Evolutionary conservation across 805 yeast genomes (phyloP), one percentile per base, ranked within the genome.

Genomic region (Cyberlindnera bimundalis): DNA sequence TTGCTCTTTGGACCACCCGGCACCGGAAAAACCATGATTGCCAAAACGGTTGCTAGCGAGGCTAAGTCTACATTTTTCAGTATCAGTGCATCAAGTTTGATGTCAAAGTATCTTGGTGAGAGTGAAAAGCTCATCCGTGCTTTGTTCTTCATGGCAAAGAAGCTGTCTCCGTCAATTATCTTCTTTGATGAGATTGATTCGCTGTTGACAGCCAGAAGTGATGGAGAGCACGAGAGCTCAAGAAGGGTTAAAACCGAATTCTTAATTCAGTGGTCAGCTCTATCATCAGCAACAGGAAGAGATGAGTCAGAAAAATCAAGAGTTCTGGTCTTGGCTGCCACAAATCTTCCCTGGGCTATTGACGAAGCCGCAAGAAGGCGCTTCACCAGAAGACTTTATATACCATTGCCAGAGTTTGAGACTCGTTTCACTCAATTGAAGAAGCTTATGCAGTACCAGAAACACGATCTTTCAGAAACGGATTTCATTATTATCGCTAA

Each of bases 11-110:
- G 99, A 0, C 98, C 99, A 3, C 97, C 98, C 0, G 99, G 99
- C n/a, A 91, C 98, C 0, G 98, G 98, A 42, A 91, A 93, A 58
- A 90, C 97, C 1, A 90, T 91, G 98, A 73, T 91, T 51, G 97
- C 97, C 0, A 72, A 96, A 48, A 96, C 98, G 0, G 97, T 93
- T 3, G 98, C 97, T 3, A 86, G 95, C 2, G 98, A 93, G 66
- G 84, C 96, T 7, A 81, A 84, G 45, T 87, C 96, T 0, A 90
- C 96, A 0, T 91, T 91, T 58, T 91, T 91, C 62, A 79, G 93
- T 18, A 89, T 91, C 24, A 82, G 91, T 50, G 95, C 96, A 2
- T 86, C 96, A 1, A 83, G 95, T 5, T 70, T 91, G 47, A 84
- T 96, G 2, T 88, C 96, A 14, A 84, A 84, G 57, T 84, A 79